Conservation (phyloP, 371 early-diverging fungal species). For the Sporodiniella umbellata region DNA sequence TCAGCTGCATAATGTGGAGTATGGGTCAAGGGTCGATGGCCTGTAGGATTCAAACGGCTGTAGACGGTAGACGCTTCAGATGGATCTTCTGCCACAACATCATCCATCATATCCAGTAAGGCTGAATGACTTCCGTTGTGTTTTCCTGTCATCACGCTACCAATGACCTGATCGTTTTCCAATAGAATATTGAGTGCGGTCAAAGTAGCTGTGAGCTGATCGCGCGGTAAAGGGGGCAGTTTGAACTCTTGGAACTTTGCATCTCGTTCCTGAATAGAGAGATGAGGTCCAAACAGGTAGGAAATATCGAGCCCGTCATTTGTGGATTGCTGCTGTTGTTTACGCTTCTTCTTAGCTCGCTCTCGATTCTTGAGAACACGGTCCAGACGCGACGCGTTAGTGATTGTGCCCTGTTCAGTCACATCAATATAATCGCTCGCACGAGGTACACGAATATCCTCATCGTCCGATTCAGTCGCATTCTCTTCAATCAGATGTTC, state of each 20-base stretch:
- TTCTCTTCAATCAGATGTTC: too few relatives aligned
- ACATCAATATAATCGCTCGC: conserved; percentile 25
- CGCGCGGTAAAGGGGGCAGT: conserved; percentile 13
- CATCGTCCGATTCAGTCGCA: background rate
- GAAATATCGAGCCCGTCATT: conserved; percentile 3
- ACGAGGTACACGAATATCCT: conserved; percentile 4
- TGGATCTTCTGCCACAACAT: conserved; percentile 5
- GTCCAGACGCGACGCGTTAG: conserved; percentile 25
- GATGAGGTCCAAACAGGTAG: conserved; percentile 8
- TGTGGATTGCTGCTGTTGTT: conserved; percentile 4
- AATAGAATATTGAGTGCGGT: conserved; percentile 36
- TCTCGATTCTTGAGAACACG: conserved; percentile 9
- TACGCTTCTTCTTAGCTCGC: background rate
- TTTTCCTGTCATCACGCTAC: conserved; percentile 14
- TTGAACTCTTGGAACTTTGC: conserved; percentile 21
- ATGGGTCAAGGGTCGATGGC: background rate
- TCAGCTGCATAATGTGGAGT: background rate
- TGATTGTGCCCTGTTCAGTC: conserved; percentile 21
- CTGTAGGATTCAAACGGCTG: background rate
- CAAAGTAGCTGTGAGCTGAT: conserved; percentile 31
- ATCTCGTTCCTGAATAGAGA: conserved; percentile 9
- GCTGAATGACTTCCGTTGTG: background rate
- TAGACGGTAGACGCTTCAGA: background rate
- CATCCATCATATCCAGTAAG: conserved; percentile 5
- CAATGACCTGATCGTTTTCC: conserved; percentile 34